Evolutionary conservation across 176 grass and related monocot species (phyloP).

Genomic region (Cenchrus purpureus): DNA sequence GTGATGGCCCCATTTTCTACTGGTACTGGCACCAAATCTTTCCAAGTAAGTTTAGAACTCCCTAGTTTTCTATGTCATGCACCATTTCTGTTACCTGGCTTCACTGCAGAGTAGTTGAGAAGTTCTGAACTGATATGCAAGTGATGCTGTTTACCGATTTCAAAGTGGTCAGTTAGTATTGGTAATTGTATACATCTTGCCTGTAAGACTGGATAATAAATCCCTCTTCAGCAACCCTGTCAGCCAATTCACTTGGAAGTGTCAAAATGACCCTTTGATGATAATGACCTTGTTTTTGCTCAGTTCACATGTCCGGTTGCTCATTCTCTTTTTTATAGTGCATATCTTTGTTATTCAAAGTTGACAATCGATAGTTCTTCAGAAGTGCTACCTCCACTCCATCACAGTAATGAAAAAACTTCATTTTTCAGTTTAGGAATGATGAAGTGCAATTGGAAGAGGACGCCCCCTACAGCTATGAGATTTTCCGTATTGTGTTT

Average conservation of each 20-base stretch:
- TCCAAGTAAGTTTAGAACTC: slow-evolving; percentile 52
- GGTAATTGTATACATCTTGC: not conserved
- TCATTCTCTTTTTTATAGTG: not conserved
- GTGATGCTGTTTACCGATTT: not conserved
- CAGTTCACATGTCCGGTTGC: not conserved
- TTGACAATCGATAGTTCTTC: slow-evolving; percentile 1
- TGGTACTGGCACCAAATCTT: slow-evolving; percentile 73
- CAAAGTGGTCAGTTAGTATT: not conserved
- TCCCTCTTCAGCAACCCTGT: not conserved
- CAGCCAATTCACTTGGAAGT: not conserved
- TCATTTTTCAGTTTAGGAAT: slow-evolving; percentile 60
- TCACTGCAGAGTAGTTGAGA: not conserved
- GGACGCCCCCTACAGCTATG: slow-evolving; percentile 73
- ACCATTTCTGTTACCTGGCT: not conserved
- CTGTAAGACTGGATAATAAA: no score
- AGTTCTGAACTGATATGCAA: not conserved
- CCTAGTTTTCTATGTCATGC: not conserved
- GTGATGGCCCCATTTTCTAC: slow-evolving; percentile 95
- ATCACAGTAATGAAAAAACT: slow-evolving; percentile 11
- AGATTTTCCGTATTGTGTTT: slow-evolving; percentile 82
- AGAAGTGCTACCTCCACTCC: not conserved
- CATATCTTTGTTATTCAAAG: not conserved
- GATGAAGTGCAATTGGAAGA: slow-evolving; percentile 62
- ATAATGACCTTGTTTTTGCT: not conserved
- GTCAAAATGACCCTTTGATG: not conserved